phyloP scores from a whole-genome alignment of 192 early-diverging fungal species.

The Backusella sp. region DNA sequence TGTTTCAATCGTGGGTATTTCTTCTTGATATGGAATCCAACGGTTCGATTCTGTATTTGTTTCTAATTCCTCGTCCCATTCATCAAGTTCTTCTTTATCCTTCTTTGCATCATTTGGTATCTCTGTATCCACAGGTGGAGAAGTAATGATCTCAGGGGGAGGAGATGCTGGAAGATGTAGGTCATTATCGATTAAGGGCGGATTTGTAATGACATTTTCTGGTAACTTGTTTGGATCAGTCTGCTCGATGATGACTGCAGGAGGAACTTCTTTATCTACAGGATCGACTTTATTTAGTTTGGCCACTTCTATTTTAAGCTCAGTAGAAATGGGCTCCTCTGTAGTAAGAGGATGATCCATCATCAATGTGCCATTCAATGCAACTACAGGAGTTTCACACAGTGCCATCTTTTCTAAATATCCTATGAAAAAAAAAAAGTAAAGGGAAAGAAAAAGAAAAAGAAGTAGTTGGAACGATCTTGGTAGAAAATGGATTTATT shows the following conservation, averaged over 20 bases:
- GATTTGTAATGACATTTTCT: background rate
- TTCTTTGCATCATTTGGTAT: background rate
- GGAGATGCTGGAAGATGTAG: background rate
- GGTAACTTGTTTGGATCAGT: slow-evolving; percentile 11
- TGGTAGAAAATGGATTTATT: background rate
- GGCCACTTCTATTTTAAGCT: background rate
- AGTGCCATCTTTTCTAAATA: background rate
- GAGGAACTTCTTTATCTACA: background rate
- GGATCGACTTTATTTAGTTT: background rate
- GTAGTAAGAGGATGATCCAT: slow-evolving; percentile 20
- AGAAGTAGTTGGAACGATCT: background rate
- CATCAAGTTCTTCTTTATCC: background rate
- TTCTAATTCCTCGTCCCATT: slow-evolving; percentile 7
- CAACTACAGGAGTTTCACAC: background rate
- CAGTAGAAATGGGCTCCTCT: slow-evolving; percentile 9
- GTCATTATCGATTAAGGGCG: background rate
- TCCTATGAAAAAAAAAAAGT: background rate
- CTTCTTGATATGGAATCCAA: slow-evolving; percentile 9
- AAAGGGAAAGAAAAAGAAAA: background rate
- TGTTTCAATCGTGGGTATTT: background rate
- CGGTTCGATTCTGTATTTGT: slow-evolving; percentile 22
- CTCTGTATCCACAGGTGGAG: background rate
- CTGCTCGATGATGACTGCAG: slow-evolving; percentile 13
- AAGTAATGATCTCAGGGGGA: background rate
- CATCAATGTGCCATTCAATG: background rate